Percentiles rank a stretch among this genome's conserved stretches.
Conservation (phyloP, 208 protist genomes). For the Phytomonas francai region DNA sequence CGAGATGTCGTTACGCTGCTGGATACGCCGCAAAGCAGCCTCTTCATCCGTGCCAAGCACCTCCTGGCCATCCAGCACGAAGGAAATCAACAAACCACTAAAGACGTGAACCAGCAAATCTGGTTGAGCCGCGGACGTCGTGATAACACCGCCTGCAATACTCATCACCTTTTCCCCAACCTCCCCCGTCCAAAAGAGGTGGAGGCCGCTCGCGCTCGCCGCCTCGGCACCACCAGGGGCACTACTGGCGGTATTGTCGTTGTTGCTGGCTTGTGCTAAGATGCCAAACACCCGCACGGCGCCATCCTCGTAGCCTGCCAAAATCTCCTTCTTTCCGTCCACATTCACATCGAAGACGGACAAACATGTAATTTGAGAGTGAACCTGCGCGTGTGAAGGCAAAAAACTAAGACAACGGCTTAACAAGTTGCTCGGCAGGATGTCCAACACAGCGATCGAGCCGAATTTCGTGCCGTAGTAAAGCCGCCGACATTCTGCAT, state of each 20-base stretch:
- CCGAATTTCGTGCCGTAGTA: conserved; percentile 78
- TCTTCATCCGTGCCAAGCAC: conserved; percentile 11
- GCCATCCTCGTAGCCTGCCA: conserved; percentile 78
- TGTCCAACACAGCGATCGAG: conserved; percentile 50
- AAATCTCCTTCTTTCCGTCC: conserved; percentile 54
- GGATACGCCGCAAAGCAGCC: conserved; percentile 15
- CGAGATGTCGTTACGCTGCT: conserved; percentile 14
- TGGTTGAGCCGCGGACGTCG: conserved; percentile 20
- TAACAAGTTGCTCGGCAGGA: conserved; percentile 22
- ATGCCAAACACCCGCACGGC: conserved; percentile 52
- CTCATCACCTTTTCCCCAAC: conserved; percentile 55
- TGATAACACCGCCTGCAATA: conserved; percentile 59
- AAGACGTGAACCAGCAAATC: conserved; percentile 72
- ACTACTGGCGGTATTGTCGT: neutral
- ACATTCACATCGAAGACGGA: conserved; percentile 45
- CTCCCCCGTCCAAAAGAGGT: conserved; percentile 31
- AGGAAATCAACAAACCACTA: conserved; percentile 64
- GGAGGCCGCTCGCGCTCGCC: neutral
- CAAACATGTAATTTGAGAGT: neutral
- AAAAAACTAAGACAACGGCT: conserved; percentile 20
- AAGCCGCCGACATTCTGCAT: conserved; percentile 20
- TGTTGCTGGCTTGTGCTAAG: conserved; percentile 2
- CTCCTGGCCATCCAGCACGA: conserved; percentile 37
- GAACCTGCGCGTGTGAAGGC: conserved; percentile 9
- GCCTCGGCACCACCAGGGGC: too few species aligned